Conservation (phyloP, 2,329 filamentous ascomycete species). For the Lecanicillium sp. region DNA sequence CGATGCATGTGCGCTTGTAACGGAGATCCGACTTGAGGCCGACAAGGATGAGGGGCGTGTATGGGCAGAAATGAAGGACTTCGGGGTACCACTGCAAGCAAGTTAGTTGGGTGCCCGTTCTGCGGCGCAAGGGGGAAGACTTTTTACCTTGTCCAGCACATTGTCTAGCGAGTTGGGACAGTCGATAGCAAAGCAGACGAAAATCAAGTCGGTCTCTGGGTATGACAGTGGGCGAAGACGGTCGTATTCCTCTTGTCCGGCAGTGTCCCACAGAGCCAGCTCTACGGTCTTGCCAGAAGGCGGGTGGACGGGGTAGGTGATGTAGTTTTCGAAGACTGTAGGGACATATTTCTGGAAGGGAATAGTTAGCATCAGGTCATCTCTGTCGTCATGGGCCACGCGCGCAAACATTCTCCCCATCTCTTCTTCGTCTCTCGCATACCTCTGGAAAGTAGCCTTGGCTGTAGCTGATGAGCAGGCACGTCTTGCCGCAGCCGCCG, state of each 20-base stretch:
- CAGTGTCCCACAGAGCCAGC: constrained; percentile 96
- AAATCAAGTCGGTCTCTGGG: constrained; percentile 94
- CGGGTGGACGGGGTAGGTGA: constrained; percentile 88
- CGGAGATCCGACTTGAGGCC: constrained; percentile 96
- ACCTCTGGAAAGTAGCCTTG: constrained; percentile 99
- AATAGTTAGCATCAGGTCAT: too few relatives aligned
- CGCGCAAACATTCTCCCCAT: too few relatives aligned
- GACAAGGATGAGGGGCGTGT: constrained; percentile 90
- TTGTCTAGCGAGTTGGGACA: constrained; percentile 98
- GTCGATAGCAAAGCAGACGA: constrained; percentile 98
- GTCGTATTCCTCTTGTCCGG: constrained; percentile 98
- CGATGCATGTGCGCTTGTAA: constrained; percentile 92
- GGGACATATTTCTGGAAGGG: constrained; percentile 92
- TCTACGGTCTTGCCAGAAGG: constrained; percentile 90
- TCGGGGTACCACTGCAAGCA: constrained; percentile 86
- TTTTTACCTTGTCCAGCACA: constrained; percentile 88
- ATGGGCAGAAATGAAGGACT: constrained; percentile 97
- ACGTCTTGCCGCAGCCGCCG: constrained; percentile 97
- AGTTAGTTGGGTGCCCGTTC: background rate
- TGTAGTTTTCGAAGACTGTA: constrained; percentile 99
- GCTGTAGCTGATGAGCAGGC: constrained; percentile 95
- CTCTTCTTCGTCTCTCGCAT: too few relatives aligned
- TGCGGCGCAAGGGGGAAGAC: background rate
- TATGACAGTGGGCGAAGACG: constrained; percentile 91
- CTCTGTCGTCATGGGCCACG: too few relatives aligned